phyloP scores from a whole-genome alignment of 352 stramenopile genomes.

The Phytopythium helicoides region DNA sequence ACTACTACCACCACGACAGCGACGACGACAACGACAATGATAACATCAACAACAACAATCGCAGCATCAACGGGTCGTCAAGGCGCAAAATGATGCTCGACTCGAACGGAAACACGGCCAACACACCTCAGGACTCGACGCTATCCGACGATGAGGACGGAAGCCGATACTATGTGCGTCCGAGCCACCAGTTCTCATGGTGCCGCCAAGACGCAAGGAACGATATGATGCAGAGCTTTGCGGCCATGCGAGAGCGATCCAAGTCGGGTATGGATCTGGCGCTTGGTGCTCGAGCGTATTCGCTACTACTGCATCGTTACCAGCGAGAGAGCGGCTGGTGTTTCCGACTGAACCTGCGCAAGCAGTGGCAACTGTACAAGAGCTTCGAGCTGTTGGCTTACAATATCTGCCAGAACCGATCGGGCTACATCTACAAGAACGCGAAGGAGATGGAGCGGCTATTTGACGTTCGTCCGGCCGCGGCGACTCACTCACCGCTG shows the following conservation, averaged over 20 bases:
- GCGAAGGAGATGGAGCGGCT: constrained; percentile 77
- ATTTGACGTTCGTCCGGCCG: constrained; percentile 51
- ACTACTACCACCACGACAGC: constrained; percentile 17
- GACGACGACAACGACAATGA: constrained; percentile 7
- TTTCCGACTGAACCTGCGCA: constrained; percentile 75
- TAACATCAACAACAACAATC: too few species aligned
- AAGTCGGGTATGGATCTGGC: constrained; percentile 80
- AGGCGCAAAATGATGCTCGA: background rate
- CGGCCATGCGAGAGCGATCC: constrained; percentile 31
- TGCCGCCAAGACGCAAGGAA: constrained; percentile 4
- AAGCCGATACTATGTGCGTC: background rate
- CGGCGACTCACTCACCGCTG: constrained; percentile 8
- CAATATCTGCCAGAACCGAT: constrained; percentile 87
- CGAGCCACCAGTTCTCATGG: constrained; percentile 3
- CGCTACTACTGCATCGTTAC: constrained; percentile 76
- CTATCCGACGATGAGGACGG: background rate
- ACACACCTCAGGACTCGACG: background rate
- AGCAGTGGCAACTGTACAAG: constrained; percentile 87
- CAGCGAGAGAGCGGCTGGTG: constrained; percentile 69
- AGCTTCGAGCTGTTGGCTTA: constrained; percentile 87
- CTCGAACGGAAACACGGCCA: background rate
- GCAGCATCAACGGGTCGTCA: background rate
- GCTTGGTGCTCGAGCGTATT: constrained; percentile 67
- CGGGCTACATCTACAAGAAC: constrained; percentile 90
- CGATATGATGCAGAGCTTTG: constrained; percentile 11